These are phyloP conservation scores for Cephalotrichum gorgonifer DNA, from an alignment of 2,329 filamentous ascomycete genomes.

Conservation along the genomic window DNA sequence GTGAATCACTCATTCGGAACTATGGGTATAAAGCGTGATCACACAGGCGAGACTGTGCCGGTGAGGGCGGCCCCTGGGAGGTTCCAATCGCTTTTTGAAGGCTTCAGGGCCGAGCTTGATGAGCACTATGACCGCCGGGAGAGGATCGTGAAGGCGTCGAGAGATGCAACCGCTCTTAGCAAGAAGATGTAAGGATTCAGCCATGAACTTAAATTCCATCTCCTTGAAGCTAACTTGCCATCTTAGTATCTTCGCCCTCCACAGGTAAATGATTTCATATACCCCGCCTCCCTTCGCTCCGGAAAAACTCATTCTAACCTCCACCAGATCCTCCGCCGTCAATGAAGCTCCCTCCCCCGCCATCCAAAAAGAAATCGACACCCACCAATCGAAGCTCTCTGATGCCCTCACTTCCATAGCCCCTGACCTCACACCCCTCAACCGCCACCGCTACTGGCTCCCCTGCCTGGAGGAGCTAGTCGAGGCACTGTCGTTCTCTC, in stretches of 20 bases:
- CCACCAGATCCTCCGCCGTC: constrained; percentile 50
- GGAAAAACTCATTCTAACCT: neutral
- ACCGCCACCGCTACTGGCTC: constrained; percentile 76
- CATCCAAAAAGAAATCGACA: constrained; percentile 59
- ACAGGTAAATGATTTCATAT: constrained; percentile 20
- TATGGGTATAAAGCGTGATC: constrained; percentile 41
- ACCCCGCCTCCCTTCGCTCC: no score
- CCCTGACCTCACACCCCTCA: constrained; percentile 65
- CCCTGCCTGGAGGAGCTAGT: constrained; percentile 90
- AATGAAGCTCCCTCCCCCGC: constrained; percentile 53
- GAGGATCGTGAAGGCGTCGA: constrained; percentile 77
- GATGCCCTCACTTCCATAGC: constrained; percentile 58
- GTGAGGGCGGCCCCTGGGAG: constrained; percentile 16
- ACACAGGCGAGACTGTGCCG: constrained; percentile 33
- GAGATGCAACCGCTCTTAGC: constrained; percentile 86
- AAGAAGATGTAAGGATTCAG: constrained; percentile 77
- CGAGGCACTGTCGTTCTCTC: constrained; percentile 78
- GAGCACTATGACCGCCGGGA: constrained; percentile 90
- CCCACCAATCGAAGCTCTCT: constrained; percentile 61
- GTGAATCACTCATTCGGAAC: constrained; percentile 16
- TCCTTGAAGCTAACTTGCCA: neutral
- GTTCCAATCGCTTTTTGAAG: constrained; percentile 70
- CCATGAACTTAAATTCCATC: neutral
- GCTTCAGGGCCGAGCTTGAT: constrained; percentile 79
- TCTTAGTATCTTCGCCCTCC: constrained; percentile 25